Conservation (phyloP, 805 yeast genomes). For the Yarrowia keelungensis region DNA sequence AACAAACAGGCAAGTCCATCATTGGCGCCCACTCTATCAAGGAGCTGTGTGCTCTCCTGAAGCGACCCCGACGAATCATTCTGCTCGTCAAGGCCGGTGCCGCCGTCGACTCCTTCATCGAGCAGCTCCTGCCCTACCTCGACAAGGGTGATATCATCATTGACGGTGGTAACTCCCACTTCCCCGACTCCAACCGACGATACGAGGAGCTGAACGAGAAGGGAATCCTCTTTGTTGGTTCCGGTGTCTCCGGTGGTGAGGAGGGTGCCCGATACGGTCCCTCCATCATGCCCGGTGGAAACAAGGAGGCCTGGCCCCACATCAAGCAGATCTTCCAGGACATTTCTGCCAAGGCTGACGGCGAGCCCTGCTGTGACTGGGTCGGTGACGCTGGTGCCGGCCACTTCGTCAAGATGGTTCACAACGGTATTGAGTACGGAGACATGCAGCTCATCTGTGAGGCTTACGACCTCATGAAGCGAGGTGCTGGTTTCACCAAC, state of each 20-base stretch:
- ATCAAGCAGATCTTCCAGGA: slow-evolving; percentile 96
- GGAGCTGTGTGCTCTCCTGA: slow-evolving; percentile 85
- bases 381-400: slow-evolving; percentile 99
- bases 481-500: slow-evolving; percentile 88
- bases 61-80: slow-evolving; percentile 96
- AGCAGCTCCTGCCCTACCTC: slow-evolving; percentile 85
- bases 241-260: slow-evolving; percentile 99
- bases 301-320: slow-evolving; percentile 97
- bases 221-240: slow-evolving; percentile 93
- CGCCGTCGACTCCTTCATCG: slow-evolving; percentile 91
- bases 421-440: slow-evolving; percentile 99
- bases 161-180: slow-evolving; percentile 99
- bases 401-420: slow-evolving; percentile 99
- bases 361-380: slow-evolving; percentile 99
- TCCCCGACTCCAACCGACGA: slow-evolving; percentile 98
- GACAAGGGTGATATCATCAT: slow-evolving; percentile 98
- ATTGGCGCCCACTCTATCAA: slow-evolving; percentile 93
- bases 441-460: slow-evolving; percentile 99
- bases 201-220: slow-evolving; percentile 83
- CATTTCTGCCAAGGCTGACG: slow-evolving; percentile 94
- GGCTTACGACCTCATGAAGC: slow-evolving; percentile 95
- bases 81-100: slow-evolving; percentile 94
- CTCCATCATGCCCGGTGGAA: slow-evolving; percentile 99
- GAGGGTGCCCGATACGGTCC: slow-evolving; percentile 99
- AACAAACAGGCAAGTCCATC: slow-evolving; percentile 66